Evolutionary conservation across 148 eudicot genomes (phyloP), one percentile per base, ranked within the genome.

Genomic region (Spergularia bocconei): DNA sequence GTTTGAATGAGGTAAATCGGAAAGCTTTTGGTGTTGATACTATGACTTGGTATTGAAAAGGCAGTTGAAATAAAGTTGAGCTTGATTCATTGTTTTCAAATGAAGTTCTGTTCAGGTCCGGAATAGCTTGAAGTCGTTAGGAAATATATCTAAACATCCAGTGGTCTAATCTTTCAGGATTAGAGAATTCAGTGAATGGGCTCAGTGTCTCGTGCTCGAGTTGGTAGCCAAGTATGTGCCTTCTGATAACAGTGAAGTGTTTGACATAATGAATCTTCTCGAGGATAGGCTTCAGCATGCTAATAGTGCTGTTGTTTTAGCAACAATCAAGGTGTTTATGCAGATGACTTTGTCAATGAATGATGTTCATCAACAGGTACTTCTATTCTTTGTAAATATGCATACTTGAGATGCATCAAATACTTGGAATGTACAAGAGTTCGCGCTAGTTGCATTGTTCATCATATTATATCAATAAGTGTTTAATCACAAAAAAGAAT

Each of bases 281-380:
- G 99, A 96, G 81, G 99, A 92, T 79, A 89, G 99, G 79, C 97
- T 96, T 85, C 99, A 96, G 85, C 99, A 96, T 89, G 98, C 99
- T 71, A 96, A 96, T 81, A 88, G 99, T 79, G 99, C 99, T 13
- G 97, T 96, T 84, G 99, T 96, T 68, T 86, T 96, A 79, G 97
- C 99, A 63, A 96, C 98, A 56, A 84, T 89, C 77, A 96, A 96
- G 90, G 63, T 96, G 81, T 96, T 96, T 82, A 84, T 96, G 79
- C 99, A 92, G 71, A 72, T 96, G 86, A 96, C 99, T 15, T 72
- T 96, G 74, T 91, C 97, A 71, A 96, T 96, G 99, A 88, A 92
- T 33, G 99, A 96, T 83, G 94, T 91, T 83, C 99, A 92, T 88
- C 99, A 96, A 72, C 99, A 92, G 99, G 99, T 96, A 79, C 73